phyloP scores from a whole-genome alignment of 2,329 filamentous ascomycete genomes.

The Cryphonectria carpinicola region DNA sequence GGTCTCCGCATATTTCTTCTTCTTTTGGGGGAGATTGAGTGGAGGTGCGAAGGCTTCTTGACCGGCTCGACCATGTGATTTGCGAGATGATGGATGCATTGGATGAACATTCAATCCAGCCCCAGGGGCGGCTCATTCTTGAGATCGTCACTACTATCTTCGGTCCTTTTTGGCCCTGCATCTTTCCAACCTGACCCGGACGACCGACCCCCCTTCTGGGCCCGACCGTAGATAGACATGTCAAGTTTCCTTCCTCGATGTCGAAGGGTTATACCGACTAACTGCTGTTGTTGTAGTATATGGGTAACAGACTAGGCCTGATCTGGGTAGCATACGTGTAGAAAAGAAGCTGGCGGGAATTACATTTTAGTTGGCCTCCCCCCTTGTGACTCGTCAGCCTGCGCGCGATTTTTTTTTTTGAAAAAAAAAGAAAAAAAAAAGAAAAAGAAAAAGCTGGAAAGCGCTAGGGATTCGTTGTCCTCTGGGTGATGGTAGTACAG shows the following conservation, averaged over 20 bases:
- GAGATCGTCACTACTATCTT: not conserved
- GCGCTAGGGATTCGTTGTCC: not conserved
- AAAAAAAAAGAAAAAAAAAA: not conserved
- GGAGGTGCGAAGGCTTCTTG: not conserved
- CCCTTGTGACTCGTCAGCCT: not conserved
- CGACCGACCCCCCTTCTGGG: not conserved
- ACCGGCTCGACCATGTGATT: not conserved
- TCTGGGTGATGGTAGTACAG: not conserved
- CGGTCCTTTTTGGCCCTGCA: not conserved
- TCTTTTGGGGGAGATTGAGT: not conserved
- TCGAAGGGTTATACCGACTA: not conserved
- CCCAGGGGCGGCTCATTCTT: too few relatives aligned
- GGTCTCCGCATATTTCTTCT: constrained; percentile 8
- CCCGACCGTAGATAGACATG: not conserved
- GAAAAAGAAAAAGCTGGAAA: not conserved
- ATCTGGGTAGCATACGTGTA: not conserved
- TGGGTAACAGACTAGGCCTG: not conserved
- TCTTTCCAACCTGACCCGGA: not conserved
- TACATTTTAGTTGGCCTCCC: not conserved
- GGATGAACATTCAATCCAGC: not conserved
- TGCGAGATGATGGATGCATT: not conserved
- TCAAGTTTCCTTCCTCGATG: not conserved
- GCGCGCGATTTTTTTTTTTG: not conserved
- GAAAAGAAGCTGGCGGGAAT: not conserved
- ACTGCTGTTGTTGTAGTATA: not conserved